Conservation (phyloP, 768 basidiomycete genomes). For the Tephrocybe sp. region DNA sequence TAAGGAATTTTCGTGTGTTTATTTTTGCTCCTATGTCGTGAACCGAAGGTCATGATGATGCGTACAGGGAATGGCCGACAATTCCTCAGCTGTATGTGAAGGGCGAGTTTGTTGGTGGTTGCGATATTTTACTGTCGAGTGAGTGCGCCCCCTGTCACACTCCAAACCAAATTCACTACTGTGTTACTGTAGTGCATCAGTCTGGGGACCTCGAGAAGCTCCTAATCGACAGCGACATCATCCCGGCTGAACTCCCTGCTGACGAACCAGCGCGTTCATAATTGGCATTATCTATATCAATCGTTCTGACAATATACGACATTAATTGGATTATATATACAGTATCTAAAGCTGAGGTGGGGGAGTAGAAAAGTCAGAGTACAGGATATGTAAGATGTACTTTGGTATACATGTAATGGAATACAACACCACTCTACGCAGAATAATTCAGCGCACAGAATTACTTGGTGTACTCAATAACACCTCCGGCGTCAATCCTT, state of each 20-base stretch:
- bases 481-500: constrained; percentile 43
- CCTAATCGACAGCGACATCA: constrained; percentile 66
- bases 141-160: constrained; percentile 31
- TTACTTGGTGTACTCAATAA: constrained; percentile 46
- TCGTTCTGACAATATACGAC: too few species aligned
- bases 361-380: not conserved
- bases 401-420: not conserved
- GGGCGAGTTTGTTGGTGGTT: constrained; percentile 95
- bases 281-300: not conserved
- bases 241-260: constrained; percentile 42
- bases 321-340: constrained; percentile 4
- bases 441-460: not conserved
- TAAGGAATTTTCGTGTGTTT: constrained; percentile 95
- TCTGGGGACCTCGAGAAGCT: constrained; percentile 88
- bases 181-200: constrained; percentile 76
- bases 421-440: not conserved
- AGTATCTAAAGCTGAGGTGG: not conserved
- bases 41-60: not conserved
- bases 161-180: not conserved
- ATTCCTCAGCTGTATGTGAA: constrained; percentile 94
- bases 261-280: not conserved
- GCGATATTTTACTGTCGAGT: constrained; percentile 92
- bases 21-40: not conserved
- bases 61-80: constrained; percentile 90
- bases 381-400: constrained; percentile 10